phyloP scores from a whole-genome alignment of 352 stramenopile species.

The Phytophthora chlamydospora region DNA sequence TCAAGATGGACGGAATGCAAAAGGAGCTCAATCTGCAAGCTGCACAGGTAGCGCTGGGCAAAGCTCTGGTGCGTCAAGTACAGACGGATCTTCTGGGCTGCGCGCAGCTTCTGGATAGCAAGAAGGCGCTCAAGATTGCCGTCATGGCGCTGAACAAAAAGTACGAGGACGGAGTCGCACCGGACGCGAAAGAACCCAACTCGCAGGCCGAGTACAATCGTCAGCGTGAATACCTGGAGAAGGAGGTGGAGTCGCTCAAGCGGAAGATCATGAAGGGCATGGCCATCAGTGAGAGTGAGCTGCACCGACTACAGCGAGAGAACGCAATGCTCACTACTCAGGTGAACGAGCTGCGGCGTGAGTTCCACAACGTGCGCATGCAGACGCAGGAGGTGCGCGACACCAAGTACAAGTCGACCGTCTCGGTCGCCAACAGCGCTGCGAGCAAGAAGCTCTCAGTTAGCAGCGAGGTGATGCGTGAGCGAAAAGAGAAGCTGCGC shows the following conservation, averaged over 20 bases:
- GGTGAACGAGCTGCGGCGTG: conserved; percentile 82
- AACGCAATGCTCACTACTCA: conserved; percentile 83
- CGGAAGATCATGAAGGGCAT: conserved; percentile 90
- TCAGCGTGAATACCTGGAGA: conserved; percentile 93
- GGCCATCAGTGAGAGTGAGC: conserved; percentile 81
- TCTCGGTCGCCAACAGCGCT: conserved; percentile 27
- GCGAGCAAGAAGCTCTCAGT: conserved; percentile 25
- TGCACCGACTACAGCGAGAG: conserved; percentile 81
- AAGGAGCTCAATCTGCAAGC: conserved; percentile 81
- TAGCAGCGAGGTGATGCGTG: conserved; percentile 23
- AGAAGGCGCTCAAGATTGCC: conserved; percentile 78
- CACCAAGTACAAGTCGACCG: conserved; percentile 42
- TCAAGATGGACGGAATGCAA: conserved; percentile 94
- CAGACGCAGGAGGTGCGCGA: conserved; percentile 67
- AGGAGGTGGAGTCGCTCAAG: conserved; percentile 91
- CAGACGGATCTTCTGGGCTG: conserved; percentile 78
- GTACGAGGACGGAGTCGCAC: conserved; percentile 74
- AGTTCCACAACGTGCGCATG: conserved; percentile 85
- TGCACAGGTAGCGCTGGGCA: conserved; percentile 64
- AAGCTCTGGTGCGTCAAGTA: conserved; percentile 76
- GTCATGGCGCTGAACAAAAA: conserved; percentile 89
- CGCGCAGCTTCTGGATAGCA: conserved; percentile 75
- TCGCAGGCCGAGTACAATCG: conserved; percentile 91
- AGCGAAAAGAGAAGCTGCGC: conserved; percentile 57
- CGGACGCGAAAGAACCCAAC: conserved; percentile 87